A percentile compares a stretch with the other conserved stretches of the same genome.
These are phyloP conservation scores for Zoysia pacifica DNA, from an alignment of 176 grass and related monocot genomes.

Conservation along the genomic window DNA sequence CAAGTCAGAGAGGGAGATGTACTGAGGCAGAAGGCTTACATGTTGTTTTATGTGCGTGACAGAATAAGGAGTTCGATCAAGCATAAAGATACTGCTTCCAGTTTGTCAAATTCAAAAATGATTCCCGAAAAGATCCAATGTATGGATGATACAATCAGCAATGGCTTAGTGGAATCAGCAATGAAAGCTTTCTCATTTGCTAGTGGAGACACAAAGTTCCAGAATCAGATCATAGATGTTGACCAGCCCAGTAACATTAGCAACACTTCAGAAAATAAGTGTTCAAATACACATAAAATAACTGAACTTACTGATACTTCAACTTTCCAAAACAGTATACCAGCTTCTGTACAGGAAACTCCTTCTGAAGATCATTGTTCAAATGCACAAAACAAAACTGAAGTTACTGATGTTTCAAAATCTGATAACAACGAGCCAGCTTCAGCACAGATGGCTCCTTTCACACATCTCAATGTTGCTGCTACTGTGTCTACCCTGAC, in stretches of 20 bases:
- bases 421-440: constrained; percentile 42
- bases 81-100: constrained; percentile 41
- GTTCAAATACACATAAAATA: constrained; percentile 10
- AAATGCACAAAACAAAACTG: constrained; percentile 1
- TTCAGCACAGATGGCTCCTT: constrained; percentile 24
- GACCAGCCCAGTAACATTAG: constrained; percentile 13
- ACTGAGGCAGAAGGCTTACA: constrained; percentile 82
- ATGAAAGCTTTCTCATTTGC: background rate
- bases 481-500: constrained; percentile 22
- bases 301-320: constrained; percentile 20
- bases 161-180: constrained; percentile 32
- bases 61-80: constrained; percentile 46
- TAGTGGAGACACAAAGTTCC: constrained; percentile 19
- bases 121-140: constrained; percentile 12
- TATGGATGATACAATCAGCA: constrained; percentile 38
- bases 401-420: constrained; percentile 18
- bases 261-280: constrained; percentile 9
- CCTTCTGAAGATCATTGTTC: constrained; percentile 4
- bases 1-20: constrained; percentile 73
- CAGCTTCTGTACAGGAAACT: background rate
- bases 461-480: constrained; percentile 18
- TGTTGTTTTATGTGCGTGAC: constrained; percentile 85
- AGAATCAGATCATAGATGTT: constrained; percentile 16
- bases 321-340: constrained; percentile 38
- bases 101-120: constrained; percentile 37